phyloP scores from a whole-genome alignment of 225 moss, liverwort and hornwort genomes.

The Straminergon stramineum region DNA sequence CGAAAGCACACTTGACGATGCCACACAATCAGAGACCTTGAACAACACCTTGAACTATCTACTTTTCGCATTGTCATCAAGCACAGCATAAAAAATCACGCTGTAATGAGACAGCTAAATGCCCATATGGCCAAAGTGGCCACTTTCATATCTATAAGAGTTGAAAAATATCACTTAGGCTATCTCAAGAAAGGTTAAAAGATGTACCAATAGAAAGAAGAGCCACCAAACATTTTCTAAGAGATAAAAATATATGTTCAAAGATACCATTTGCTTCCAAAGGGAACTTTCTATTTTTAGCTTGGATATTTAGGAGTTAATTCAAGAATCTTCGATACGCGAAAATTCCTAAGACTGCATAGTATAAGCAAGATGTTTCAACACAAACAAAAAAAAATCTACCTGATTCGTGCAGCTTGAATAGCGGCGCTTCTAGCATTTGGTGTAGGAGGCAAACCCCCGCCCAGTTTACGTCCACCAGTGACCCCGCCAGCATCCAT shows the following conservation, averaged over 20 bases:
- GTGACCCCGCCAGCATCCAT: slow-evolving; percentile 42
- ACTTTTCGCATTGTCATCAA: neutral
- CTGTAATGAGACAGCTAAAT: neutral
- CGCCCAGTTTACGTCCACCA: slow-evolving; percentile 37
- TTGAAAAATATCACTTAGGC: neutral
- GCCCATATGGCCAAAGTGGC: neutral
- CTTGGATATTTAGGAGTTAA: neutral
- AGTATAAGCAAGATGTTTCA: neutral
- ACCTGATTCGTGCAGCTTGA: slow-evolving; percentile 67
- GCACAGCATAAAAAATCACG: neutral
- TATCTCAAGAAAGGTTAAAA: neutral
- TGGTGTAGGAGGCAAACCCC: slow-evolving; percentile 1
- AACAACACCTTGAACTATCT: neutral
- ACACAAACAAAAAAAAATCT: neutral
- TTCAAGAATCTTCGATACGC: neutral
- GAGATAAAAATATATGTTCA: neutral
- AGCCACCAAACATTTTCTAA: neutral
- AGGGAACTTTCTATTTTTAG: neutral
- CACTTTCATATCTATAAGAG: neutral
- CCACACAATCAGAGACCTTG: neutral
- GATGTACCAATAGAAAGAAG: neutral
- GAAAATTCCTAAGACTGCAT: neutral
- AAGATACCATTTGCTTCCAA: neutral
- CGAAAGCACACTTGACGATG: neutral
- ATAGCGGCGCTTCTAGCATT: slow-evolving; percentile 48